Evolutionary conservation across 192 early-diverging fungal species (phyloP).

Genomic region (Cetraspora pellucida): DNA sequence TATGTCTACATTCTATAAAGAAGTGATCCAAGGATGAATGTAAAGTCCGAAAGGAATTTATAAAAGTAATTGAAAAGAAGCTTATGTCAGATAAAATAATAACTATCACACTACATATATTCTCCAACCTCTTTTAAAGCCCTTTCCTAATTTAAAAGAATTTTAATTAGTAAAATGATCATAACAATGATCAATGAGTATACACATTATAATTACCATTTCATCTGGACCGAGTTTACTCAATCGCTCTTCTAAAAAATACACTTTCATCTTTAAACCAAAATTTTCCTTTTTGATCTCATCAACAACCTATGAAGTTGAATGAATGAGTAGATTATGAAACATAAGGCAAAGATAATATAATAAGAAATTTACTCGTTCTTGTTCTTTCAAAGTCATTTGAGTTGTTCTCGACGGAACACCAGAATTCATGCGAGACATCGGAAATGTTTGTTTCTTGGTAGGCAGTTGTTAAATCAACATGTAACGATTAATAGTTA

Average conservation of each 20-base stretch:
- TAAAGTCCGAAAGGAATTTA: background rate
- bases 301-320: conserved; percentile 46
- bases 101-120: no score
- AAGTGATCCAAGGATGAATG: background rate
- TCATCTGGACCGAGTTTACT: conserved; percentile 56
- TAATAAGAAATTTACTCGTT: conserved; percentile 38
- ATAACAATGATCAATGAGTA: no score
- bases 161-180: no score
- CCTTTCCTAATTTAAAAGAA: conserved; percentile 33
- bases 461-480: no score
- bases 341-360: no score
- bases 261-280: conserved; percentile 56
- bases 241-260: conserved; percentile 54
- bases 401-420: conserved; percentile 26
- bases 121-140: conserved; percentile 52
- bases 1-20: conserved; percentile 52
- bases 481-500: no score
- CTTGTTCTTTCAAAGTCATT: conserved; percentile 57
- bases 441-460: no score
- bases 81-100: no score
- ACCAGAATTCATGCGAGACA: no score
- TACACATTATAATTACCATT: conserved; percentile 28
- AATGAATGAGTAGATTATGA: no score
- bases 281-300: conserved; percentile 59
- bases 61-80: no score